Base-by-base conservation (phyloP, 2,329 filamentous ascomycete species). In the Capronia epimyces region DNA sequence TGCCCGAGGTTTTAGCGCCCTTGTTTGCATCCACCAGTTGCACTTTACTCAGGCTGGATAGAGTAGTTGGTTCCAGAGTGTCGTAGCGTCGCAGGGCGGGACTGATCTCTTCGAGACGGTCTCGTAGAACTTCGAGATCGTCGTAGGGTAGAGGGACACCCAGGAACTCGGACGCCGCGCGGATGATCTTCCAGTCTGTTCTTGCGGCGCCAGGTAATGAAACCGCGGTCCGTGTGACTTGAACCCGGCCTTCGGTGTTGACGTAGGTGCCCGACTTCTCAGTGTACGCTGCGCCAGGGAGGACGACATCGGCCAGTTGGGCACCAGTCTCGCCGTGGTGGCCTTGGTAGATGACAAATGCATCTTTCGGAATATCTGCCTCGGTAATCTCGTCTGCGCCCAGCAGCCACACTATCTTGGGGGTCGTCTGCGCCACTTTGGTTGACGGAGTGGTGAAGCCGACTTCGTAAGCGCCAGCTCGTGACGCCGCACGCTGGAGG, bases 171-270 rank as follows among this genome's bases (percentile, higher is more conserved):
- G 87, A 93, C 50, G 80, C 83, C 15, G 93, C 93, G 59, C 93
- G 88, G 62, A 98, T 83, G 65, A 98, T 97, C 82, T 97, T 98
- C 93, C 93, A 98, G 74, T 98, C 93, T 58, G 93, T 91, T 66
- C 93, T 83, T 50, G 91, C 83, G 46, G 89, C 93, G 53, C 93
- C 93, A 20, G 89, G 88, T 59, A 95, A 78, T 40, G 86, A 87
- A 31, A 89, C 94, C 24, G 93, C 93, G 42, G 88, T 85, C 60
- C 93, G 87, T 47, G 87, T 93, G 76, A 95, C 86, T 74, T 98
- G 93, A 18, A 93, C 89, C 63, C 93, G 87, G 50, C 93, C 93
- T 72, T 98, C 93, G 0, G 93, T 97, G 81, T 97, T 98, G 73
- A 98, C 82, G 66, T 95, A 98, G 39, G 93, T 98, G 53, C 83